Evolutionary conservation across 2,329 filamentous ascomycete genomes (phyloP).

Genomic region (Cordyceps pruinosa): DNA sequence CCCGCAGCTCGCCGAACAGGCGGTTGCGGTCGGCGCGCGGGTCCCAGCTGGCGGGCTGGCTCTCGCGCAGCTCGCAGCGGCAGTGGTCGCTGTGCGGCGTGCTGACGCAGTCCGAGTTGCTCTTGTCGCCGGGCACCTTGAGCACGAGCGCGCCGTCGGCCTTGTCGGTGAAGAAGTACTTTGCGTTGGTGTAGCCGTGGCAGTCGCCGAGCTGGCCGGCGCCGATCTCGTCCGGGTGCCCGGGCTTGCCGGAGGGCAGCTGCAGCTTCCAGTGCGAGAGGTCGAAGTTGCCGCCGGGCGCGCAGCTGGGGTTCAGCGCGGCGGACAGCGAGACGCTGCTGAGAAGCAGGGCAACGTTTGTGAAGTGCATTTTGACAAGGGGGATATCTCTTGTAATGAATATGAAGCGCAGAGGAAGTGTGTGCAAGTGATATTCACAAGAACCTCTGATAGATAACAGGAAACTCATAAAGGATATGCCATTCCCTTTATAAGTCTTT

Average conservation of each 20-base stretch:
- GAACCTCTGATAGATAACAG: too few species aligned
- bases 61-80: constrained; percentile 35
- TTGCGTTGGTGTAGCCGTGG: constrained; percentile 25
- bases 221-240: constrained; percentile 19
- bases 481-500: too few species aligned
- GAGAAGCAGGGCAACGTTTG: neutral
- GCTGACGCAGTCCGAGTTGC: constrained; percentile 28
- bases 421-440: too few species aligned
- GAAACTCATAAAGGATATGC: too few species aligned
- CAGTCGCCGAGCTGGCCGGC: constrained; percentile 28
- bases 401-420: too few species aligned
- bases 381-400: too few species aligned
- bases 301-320: constrained; percentile 3
- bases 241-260: constrained; percentile 26
- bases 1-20: constrained; percentile 25
- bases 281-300: constrained; percentile 28
- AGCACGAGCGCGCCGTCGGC: constrained; percentile 29
- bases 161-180: constrained; percentile 30
- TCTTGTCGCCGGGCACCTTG: constrained; percentile 31
- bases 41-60: constrained; percentile 25
- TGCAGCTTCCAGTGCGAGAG: constrained; percentile 30
- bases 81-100: constrained; percentile 35
- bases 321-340: neutral
- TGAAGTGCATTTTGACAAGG: neutral
- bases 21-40: constrained; percentile 26